Evolutionary conservation across 1,284 basidiomycete species (phyloP), one percentile per base, ranked within the genome.

Genomic region (Coniophora puteana): DNA sequence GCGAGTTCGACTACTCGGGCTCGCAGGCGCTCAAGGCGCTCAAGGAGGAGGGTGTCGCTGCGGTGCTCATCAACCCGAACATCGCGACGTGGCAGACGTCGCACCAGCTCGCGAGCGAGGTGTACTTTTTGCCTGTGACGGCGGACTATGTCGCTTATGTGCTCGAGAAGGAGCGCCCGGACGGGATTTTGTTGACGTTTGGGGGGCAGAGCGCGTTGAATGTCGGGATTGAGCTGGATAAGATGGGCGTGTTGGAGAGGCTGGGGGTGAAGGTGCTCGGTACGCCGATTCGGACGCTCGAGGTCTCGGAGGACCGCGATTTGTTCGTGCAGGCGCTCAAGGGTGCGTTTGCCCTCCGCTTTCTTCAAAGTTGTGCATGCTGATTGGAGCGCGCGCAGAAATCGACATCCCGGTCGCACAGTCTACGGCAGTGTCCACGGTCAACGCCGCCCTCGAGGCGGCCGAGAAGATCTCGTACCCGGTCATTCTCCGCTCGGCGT

Each of bases 11-110:
- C 66, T 99, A 99, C 68, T 97, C 93, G 21, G 96, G 89, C 33
- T 98, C 95, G 7, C 96, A 99, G 69, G 96, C 96, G 23, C 85
- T 99, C 69, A 99, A 99, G 67, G 96, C 96, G 11, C 83, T 99
- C 44, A 82, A 87, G 47, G 96, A 99, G 65, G 92, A 93, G 61
- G 93, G 95, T 40, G 85, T 98, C 47, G 83, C 94, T 53, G 93
- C 95, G 23, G 85, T 99, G 49, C 83, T 99, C 47, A 92, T 97
- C 65, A 97, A 97, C 66, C 93, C 94, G 36, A 98, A 98, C 63
- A 97, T 97, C 51, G 93, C 94, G 36, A 96, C 93, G 36, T 95
- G 93, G 81, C 92, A 95, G 66, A 96, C 93, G 0, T 97, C 93
- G 17, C 95, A 99, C 64, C 83, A 97, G 61, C 78, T 99, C 47